phyloP scores from a whole-genome alignment of 352 stramenopile genomes.

The Peronosclerospora sorghi region DNA sequence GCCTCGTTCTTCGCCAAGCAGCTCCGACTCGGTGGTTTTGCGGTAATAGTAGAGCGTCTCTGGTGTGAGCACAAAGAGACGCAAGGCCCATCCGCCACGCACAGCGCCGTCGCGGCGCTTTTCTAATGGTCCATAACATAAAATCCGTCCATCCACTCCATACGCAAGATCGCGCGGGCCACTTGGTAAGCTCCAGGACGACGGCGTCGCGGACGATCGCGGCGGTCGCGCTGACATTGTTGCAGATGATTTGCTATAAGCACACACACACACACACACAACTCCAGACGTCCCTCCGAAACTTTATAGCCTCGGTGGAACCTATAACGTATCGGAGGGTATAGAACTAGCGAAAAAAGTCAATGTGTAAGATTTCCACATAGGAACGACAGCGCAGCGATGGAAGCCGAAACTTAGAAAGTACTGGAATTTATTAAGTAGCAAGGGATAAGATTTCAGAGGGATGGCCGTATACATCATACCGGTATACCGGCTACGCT shows the following conservation, averaged over 20 bases:
- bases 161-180: conserved; percentile 31
- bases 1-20: conserved; percentile 70
- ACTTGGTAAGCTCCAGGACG: conserved; percentile 9
- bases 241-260: neutral
- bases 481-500: neutral
- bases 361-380: no score
- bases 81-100: conserved; percentile 56
- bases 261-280: no score
- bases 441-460: no score
- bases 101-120: conserved; percentile 69
- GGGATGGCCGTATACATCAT: no score
- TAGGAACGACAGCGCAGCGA: no score
- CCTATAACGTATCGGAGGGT: no score
- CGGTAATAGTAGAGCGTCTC: conserved; percentile 77
- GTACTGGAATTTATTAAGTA: no score
- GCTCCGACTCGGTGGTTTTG: conserved; percentile 53
- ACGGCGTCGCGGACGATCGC: conserved; percentile 13
- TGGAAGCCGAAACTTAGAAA: no score
- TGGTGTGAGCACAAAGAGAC: conserved; percentile 74
- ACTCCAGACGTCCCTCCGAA: no score
- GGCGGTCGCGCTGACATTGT: conserved; percentile 15
- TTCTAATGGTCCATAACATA: conserved; percentile 67
- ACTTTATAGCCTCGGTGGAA: no score
- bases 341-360: no score
- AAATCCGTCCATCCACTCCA: conserved; percentile 57